These are phyloP conservation scores for Macroventuria anomochaeta DNA, from an alignment of 2,329 filamentous ascomycete species.

Conservation along the genomic window DNA sequence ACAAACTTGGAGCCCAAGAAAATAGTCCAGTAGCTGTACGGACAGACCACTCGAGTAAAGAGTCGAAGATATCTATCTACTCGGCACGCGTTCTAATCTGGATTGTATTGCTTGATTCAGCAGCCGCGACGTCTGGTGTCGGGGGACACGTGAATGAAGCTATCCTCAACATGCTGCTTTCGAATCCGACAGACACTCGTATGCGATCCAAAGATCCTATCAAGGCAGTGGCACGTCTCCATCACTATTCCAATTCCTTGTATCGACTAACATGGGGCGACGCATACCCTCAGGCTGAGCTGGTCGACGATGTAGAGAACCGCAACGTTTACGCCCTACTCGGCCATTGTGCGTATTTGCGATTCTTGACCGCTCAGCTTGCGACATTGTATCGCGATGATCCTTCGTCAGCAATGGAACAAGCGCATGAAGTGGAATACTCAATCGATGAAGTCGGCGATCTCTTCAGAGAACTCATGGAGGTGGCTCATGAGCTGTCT, in stretches of 20 bases:
- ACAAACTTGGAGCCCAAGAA: slow-evolving; percentile 1
- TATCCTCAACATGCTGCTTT: slow-evolving; percentile 25
- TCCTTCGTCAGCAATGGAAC: slow-evolving; percentile 7
- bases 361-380: slow-evolving; percentile 43
- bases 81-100: slow-evolving; percentile 46
- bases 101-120: slow-evolving; percentile 42
- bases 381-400: slow-evolving; percentile 22
- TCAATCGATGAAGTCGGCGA: slow-evolving; percentile 26
- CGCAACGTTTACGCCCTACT: slow-evolving; percentile 43
- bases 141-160: slow-evolving; percentile 44
- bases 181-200: slow-evolving; percentile 5
- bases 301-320: slow-evolving; percentile 49
- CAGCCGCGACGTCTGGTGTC: slow-evolving; percentile 41
- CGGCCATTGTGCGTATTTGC: slow-evolving; percentile 40
- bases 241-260: slow-evolving; percentile 44
- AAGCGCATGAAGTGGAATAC: slow-evolving; percentile 18
- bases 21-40: neutral
- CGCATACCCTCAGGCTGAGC: slow-evolving; percentile 44
- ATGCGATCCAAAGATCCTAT: slow-evolving; percentile 13
- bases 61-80: slow-evolving; percentile 38
- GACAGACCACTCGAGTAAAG: neutral
- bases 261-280: slow-evolving; percentile 47
- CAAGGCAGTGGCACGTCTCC: slow-evolving; percentile 35
- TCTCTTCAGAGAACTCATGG: slow-evolving; percentile 23
- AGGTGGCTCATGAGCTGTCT: slow-evolving; percentile 20